Conservation (phyloP, 2,329 filamentous ascomycete genomes). For the Fusarium euwallaceae region DNA sequence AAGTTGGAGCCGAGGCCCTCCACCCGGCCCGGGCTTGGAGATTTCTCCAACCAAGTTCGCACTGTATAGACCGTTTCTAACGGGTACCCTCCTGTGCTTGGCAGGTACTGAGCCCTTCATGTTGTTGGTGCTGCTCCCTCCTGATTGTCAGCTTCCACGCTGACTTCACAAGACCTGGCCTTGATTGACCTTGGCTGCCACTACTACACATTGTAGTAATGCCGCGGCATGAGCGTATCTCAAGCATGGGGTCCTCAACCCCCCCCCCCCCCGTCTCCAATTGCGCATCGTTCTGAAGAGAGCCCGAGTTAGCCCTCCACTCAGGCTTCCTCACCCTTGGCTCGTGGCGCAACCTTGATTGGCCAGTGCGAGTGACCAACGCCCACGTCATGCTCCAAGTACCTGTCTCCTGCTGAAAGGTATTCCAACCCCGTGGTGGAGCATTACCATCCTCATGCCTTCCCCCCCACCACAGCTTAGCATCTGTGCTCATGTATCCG, state of each 20-base stretch:
- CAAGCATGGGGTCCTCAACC: not conserved
- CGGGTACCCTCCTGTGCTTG: not conserved
- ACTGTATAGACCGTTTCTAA: not conserved
- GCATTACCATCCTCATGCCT: constrained; percentile 7
- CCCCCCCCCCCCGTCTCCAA: not conserved
- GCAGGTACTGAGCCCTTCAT: not conserved
- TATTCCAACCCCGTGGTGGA: constrained; percentile 23
- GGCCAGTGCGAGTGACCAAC: constrained; percentile 19
- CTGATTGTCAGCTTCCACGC: not conserved
- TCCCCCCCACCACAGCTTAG: not conserved
- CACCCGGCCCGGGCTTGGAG: constrained; percentile 1
- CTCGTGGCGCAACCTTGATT: not conserved
- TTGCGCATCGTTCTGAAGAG: not conserved
- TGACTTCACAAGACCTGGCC: not conserved
- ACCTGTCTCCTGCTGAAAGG: constrained; percentile 28
- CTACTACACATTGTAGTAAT: not conserved
- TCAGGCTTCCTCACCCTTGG: not conserved
- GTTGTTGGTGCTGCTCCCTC: not conserved
- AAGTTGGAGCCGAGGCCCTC: not conserved
- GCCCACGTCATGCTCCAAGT: constrained; percentile 16
- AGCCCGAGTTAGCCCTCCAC: not conserved
- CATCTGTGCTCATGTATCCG: not conserved
- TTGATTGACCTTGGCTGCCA: not conserved
- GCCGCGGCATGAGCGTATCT: not conserved
- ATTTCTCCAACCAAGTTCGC: not conserved